A percentile compares a stretch with the other conserved stretches of the same genome.
These are phyloP conservation scores for Wakefieldia striispora DNA, from an alignment of 768 basidiomycete genomes.

Conservation along the genomic window DNA sequence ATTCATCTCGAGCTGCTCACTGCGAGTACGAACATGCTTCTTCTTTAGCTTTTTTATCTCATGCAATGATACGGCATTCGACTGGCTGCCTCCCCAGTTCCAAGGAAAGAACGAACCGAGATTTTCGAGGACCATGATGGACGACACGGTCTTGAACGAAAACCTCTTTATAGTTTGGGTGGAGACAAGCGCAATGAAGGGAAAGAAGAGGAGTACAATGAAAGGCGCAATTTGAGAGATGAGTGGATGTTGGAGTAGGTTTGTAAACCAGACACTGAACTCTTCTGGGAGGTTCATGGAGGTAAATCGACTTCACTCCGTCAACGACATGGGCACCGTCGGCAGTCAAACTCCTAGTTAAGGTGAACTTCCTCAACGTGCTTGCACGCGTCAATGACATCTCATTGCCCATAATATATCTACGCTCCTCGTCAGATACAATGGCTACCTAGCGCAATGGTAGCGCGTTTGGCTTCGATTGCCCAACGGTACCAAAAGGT, in stretches of 20 bases:
- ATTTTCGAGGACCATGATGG: conserved; percentile 56
- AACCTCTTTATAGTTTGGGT: conserved; percentile 31
- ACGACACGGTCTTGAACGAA: conserved; percentile 26
- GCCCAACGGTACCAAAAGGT: conserved; percentile 81
- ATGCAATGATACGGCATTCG: conserved; percentile 21
- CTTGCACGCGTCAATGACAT: neutral
- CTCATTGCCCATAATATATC: neutral
- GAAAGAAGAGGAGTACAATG: conserved; percentile 46
- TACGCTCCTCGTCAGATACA: accelerated
- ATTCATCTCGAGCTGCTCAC: conserved; percentile 54
- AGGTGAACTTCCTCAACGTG: conserved; percentile 20
- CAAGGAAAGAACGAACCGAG: conserved; percentile 57
- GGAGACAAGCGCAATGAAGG: conserved; percentile 33
- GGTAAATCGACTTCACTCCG: conserved; percentile 23
- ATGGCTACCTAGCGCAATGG: conserved; percentile 88
- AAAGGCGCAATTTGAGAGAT: conserved; percentile 61
- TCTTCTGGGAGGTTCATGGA: conserved; percentile 48
- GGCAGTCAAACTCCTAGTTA: conserved; percentile 12
- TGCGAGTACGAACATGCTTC: conserved; percentile 49
- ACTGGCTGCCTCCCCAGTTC: conserved; percentile 50
- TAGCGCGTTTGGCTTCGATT: conserved; percentile 94
- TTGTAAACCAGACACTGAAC: conserved; percentile 38
- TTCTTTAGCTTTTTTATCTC: conserved; percentile 48
- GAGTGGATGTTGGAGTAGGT: conserved; percentile 36
- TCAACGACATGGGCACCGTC: conserved; percentile 29